phyloP scores from a whole-genome alignment of 768 basidiomycete genomes.

The Lyophyllum atratum region DNA sequence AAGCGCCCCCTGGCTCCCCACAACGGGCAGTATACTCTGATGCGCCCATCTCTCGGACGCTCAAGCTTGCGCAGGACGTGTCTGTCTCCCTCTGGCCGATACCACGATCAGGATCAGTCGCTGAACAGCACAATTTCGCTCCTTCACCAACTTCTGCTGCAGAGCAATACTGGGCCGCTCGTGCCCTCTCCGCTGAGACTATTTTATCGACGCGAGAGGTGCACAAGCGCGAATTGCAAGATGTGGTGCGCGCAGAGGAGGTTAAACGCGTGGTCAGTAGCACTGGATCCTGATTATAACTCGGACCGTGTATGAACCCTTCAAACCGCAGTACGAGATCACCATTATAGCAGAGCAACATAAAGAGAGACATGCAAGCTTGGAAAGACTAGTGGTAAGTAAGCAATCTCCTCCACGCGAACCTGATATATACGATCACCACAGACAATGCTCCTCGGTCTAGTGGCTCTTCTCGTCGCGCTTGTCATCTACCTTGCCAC shows the following conservation, averaged over 20 bases:
- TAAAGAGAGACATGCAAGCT: slow-evolving; percentile 46
- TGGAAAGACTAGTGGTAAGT: slow-evolving; percentile 58
- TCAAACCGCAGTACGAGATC: slow-evolving; percentile 45
- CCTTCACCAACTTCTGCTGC: slow-evolving; percentile 9
- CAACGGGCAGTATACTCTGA: not conserved
- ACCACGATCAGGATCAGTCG: not conserved
- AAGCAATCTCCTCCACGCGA: not conserved
- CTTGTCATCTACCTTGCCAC: slow-evolving; percentile 36
- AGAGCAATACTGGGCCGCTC: slow-evolving; percentile 70
- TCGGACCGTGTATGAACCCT: not conserved
- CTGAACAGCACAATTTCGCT: not conserved
- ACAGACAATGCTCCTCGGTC: slow-evolving; percentile 34
- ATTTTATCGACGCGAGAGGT: slow-evolving; percentile 48
- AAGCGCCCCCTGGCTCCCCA: not conserved
- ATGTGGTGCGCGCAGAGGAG: slow-evolving; percentile 41
- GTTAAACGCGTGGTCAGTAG: slow-evolving; percentile 50
- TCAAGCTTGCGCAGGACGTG: slow-evolving; percentile 12
- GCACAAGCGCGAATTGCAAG: slow-evolving; percentile 52
- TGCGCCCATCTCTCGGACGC: slow-evolving; percentile 11
- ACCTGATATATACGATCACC: not conserved
- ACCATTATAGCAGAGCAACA: slow-evolving; percentile 38
- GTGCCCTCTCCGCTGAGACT: slow-evolving; percentile 67
- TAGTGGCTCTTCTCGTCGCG: slow-evolving; percentile 36
- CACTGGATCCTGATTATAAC: not conserved
- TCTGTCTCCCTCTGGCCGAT: slow-evolving; percentile 8